A percentile compares a stretch with the other conserved stretches of the same genome.
phyloP scores from a whole-genome alignment of 1,284 basidiomycete species.

The Malassezia psittaci region DNA sequence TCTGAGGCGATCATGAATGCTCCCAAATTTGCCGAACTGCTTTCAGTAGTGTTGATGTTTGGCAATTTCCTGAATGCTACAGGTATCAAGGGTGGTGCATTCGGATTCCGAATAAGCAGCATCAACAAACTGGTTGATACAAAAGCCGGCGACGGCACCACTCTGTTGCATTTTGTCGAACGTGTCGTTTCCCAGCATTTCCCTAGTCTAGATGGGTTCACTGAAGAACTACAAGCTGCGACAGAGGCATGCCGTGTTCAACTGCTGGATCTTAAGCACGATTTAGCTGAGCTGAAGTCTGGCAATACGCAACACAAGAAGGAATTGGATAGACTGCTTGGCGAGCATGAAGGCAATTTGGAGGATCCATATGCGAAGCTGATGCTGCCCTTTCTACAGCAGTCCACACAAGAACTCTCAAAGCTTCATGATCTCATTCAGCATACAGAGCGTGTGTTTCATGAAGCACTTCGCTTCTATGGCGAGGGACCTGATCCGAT shows the following conservation, averaged over 20 bases:
- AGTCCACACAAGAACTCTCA: constrained; percentile 28
- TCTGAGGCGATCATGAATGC: constrained; percentile 41
- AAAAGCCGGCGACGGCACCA: constrained; percentile 74
- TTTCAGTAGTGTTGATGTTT: constrained; percentile 64
- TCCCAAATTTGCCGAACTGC: constrained; percentile 32
- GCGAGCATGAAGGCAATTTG: constrained; percentile 38
- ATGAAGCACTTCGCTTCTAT: constrained; percentile 43
- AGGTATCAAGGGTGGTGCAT: constrained; percentile 90
- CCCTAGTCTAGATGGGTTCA: constrained; percentile 72
- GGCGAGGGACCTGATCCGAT: constrained; percentile 45
- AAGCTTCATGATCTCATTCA: constrained; percentile 42
- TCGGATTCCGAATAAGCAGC: constrained; percentile 91
- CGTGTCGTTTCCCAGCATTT: constrained; percentile 78
- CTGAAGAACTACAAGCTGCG: constrained; percentile 78
- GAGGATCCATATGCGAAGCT: constrained; percentile 44
- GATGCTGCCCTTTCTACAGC: constrained; percentile 46
- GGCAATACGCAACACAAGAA: constrained; percentile 42
- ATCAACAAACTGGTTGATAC: constrained; percentile 98
- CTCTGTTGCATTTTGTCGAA: constrained; percentile 87
- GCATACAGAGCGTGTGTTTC: constrained; percentile 39
- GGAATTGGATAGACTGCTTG: constrained; percentile 40
- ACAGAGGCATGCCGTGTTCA: constrained; percentile 73
- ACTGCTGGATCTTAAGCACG: constrained; percentile 39
- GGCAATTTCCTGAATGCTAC: constrained; percentile 98
- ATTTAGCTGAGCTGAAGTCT: constrained; percentile 46